These are phyloP conservation scores for Ciborinia camelliae DNA, from an alignment of 2,329 filamentous ascomycete species.

Conservation along the genomic window DNA sequence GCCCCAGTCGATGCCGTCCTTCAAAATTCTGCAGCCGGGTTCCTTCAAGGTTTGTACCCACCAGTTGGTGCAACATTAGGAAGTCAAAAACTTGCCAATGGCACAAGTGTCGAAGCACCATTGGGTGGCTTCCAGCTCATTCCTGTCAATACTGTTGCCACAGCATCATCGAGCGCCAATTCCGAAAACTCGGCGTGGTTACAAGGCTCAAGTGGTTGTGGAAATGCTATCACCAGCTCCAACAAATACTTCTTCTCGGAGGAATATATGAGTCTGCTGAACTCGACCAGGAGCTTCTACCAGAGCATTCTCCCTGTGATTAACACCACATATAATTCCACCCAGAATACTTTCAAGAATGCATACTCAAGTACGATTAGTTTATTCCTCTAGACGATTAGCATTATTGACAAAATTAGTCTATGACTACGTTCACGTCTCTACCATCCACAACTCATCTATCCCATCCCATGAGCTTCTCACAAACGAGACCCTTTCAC, in stretches of 20 bases:
- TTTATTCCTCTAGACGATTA: neutral
- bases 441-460: constrained; percentile 55
- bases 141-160: constrained; percentile 61
- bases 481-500: constrained; percentile 54
- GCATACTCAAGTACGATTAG: constrained; percentile 55
- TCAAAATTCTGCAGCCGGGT: constrained; percentile 73
- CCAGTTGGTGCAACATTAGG: constrained; percentile 56
- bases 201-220: constrained; percentile 56
- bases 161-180: constrained; percentile 51
- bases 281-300: constrained; percentile 59
- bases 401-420: constrained; percentile 39
- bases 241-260: constrained; percentile 51
- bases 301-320: constrained; percentile 51
- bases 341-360: constrained; percentile 53
- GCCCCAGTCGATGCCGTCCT: constrained; percentile 74
- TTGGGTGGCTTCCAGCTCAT: constrained; percentile 82
- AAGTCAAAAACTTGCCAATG: constrained; percentile 67
- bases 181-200: constrained; percentile 57
- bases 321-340: constrained; percentile 48
- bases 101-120: constrained; percentile 61
- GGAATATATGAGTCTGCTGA: constrained; percentile 45
- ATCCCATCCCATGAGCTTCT: constrained; percentile 60
- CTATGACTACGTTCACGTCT: constrained; percentile 59
- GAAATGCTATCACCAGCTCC: constrained; percentile 52
- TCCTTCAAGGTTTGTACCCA: constrained; percentile 84